Evolutionary conservation across 2,329 filamentous ascomycete species (phyloP).

Genomic region (Pseudogymnoascus sp.): DNA sequence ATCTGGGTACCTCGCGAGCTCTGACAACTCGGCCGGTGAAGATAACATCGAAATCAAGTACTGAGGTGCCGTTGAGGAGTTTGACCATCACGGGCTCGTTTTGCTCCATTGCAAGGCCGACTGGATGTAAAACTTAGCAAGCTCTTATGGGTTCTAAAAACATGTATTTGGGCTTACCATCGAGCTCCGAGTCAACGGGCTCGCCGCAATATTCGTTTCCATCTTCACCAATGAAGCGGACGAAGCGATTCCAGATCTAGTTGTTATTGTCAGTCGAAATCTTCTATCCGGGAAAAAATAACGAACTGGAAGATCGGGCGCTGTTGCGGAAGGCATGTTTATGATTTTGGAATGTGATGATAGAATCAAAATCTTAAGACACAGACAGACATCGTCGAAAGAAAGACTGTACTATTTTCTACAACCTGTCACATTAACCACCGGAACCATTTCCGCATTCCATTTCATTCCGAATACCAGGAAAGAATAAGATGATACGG

Average conservation of each 20-base stretch:
- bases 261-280: constrained; percentile 10
- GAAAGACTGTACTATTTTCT: not conserved
- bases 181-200: constrained; percentile 20
- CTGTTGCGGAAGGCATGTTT: not conserved
- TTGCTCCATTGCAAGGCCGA: constrained; percentile 21
- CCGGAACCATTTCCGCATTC: not conserved
- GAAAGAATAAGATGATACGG: not conserved
- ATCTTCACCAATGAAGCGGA: constrained; percentile 25
- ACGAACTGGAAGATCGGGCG: not conserved
- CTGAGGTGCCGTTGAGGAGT: constrained; percentile 21
- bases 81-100: constrained; percentile 19
- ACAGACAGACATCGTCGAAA: not conserved
- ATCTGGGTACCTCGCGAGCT: constrained; percentile 28
- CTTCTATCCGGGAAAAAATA: not conserved
- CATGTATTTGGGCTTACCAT: constrained; percentile 3
- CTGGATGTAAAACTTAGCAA: not conserved
- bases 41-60: constrained; percentile 26
- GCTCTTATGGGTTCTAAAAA: not conserved
- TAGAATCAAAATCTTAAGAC: not conserved
- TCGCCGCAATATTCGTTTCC: constrained; percentile 27
- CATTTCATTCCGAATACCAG: not conserved
- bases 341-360: not conserved
- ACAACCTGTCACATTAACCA: not conserved
- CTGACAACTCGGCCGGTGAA: constrained; percentile 21
- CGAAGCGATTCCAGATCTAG: constrained; percentile 20